Percentiles rank a stretch among this genome's conserved stretches.
Conservation (phyloP, 768 basidiomycete genomes). For the Mycena rosella region DNA sequence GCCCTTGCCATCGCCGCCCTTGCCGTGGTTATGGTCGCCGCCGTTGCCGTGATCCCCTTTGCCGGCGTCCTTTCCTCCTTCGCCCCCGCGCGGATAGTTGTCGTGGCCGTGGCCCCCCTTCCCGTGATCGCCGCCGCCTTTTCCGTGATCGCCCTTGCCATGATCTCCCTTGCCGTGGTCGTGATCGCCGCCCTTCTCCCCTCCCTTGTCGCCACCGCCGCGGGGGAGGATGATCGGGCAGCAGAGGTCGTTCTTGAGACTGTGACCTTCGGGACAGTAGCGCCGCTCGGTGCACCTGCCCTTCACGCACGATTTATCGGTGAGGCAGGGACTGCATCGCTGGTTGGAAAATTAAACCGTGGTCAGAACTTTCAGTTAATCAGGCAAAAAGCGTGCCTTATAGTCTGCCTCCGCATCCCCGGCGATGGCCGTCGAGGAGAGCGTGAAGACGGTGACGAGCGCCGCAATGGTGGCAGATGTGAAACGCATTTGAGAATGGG, state of each 20-base stretch:
- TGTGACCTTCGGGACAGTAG: neutral
- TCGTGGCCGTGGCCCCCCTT: no score
- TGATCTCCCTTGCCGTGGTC: no score
- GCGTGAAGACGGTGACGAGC: conserved; percentile 9
- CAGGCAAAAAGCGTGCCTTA: neutral
- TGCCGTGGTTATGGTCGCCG: neutral
- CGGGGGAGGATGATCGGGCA: neutral
- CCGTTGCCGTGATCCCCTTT: neutral
- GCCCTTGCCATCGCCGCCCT: no score
- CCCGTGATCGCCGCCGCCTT: no score
- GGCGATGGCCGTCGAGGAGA: conserved; percentile 3
- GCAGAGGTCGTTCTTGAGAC: neutral
- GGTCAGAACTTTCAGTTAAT: neutral
- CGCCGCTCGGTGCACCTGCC: neutral
- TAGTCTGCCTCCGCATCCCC: neutral
- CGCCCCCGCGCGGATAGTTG: no score
- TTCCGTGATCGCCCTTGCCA: no score
- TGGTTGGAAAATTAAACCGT: neutral
- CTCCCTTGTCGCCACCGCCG: neutral
- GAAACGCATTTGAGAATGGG: conserved; percentile 7
- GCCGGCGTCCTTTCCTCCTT: no score
- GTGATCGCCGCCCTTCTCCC: no score
- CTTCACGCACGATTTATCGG: neutral
- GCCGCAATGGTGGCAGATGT: neutral
- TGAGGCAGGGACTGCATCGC: neutral